phyloP scores from a whole-genome alignment of 371 early-diverging fungal species.

The Thermomucor indicae-seudaticae region DNA sequence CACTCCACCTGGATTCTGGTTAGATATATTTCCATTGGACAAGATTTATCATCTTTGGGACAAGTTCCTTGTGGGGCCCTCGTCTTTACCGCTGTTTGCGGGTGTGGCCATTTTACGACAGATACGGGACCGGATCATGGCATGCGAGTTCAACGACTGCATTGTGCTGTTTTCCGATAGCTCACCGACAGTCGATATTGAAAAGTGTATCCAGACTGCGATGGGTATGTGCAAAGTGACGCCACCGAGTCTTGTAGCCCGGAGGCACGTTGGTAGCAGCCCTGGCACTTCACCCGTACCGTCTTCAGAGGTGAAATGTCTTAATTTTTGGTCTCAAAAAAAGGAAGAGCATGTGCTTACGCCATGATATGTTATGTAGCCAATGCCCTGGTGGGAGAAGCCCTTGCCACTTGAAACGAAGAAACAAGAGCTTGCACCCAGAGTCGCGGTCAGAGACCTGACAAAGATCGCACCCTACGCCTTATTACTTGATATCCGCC shows the following conservation, averaged over 20 bases:
- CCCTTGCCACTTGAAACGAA: constrained; percentile 49
- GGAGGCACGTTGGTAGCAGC: constrained; percentile 5
- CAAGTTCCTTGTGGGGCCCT: constrained; percentile 61
- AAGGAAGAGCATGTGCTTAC: no score
- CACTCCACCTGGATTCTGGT: no score
- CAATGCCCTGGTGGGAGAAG: constrained; percentile 54
- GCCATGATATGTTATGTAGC: no score
- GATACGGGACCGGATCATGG: constrained; percentile 51
- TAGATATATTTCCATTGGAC: constrained; percentile 77
- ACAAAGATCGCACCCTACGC: constrained; percentile 44
- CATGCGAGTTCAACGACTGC: constrained; percentile 65
- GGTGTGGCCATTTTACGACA: constrained; percentile 71
- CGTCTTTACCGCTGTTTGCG: constrained; percentile 62
- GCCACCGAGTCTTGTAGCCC: constrained; percentile 44
- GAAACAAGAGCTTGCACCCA: constrained; percentile 56
- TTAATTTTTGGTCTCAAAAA: no score
- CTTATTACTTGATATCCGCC: constrained; percentile 58
- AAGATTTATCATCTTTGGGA: constrained; percentile 82
- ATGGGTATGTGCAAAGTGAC: constrained; percentile 68
- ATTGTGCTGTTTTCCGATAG: constrained; percentile 60
- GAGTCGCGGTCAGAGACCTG: constrained; percentile 52
- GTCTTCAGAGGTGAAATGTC: no score
- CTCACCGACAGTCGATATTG: constrained; percentile 71
- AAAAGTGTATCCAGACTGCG: constrained; percentile 64
- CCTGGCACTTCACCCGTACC: not conserved